Evolutionary conservation across 805 yeast genomes (phyloP).

Genomic region (Candida nanaspora): DNA sequence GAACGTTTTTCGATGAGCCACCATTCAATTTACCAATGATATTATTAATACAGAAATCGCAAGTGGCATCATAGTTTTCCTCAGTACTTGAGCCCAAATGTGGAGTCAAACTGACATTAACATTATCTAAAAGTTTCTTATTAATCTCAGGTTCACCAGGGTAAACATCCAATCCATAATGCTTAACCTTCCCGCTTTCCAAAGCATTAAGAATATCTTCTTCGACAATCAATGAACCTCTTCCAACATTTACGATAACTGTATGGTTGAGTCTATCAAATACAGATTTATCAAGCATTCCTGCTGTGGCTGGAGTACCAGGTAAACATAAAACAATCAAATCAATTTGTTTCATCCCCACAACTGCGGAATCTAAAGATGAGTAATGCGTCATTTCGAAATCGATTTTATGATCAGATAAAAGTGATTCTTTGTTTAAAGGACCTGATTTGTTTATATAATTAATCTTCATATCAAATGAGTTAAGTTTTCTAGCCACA

Average conservation of each 20-base stretch:
- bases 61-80: conserved; percentile 47
- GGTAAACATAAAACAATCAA: conserved; percentile 64
- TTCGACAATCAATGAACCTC: conserved; percentile 66
- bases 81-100: conserved; percentile 66
- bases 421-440: conserved; percentile 27
- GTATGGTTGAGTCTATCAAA: conserved; percentile 41
- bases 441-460: conserved; percentile 48
- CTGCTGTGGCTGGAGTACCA: conserved; percentile 47
- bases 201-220: conserved; percentile 56
- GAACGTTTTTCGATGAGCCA: conserved; percentile 17
- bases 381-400: conserved; percentile 38
- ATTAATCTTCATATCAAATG: conserved; percentile 48
- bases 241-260: conserved; percentile 65
- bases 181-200: conserved; percentile 48
- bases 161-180: conserved; percentile 71
- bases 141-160: conserved; percentile 55
- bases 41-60: conserved; percentile 47
- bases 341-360: conserved; percentile 27
- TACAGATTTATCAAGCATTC: conserved; percentile 43
- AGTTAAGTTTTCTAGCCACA: conserved; percentile 47
- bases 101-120: conserved; percentile 59
- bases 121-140: conserved; percentile 41
- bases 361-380: conserved; percentile 32
- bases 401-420: conserved; percentile 28
- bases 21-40: conserved; percentile 37